Evolutionary conservation across 2,329 filamentous ascomycete species (phyloP), one percentile per base, ranked within the genome.

Genomic region (Colletotrichum limetticola): DNA sequence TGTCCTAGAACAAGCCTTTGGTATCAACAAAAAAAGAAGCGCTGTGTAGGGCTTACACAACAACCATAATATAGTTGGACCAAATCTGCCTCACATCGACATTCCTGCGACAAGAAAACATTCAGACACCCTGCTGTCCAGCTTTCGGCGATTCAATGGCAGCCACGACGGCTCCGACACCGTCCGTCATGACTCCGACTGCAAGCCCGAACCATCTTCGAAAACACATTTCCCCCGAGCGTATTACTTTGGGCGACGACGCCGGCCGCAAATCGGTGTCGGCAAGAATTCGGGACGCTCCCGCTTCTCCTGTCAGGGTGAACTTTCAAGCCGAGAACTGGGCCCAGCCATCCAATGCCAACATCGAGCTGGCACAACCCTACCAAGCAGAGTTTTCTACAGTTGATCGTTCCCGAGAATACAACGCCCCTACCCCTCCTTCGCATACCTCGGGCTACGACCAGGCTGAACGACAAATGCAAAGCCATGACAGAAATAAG

Each of bases 271-370:
- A 82, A 62, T 64, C 78, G 52, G 83, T 83, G 63, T 84, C 84
- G 24, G 83, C 87, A 28, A 83, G 84, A 72, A 82, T 90, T 72
- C 85, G 86, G 74, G 85, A 87, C 63, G 84, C 85, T 19, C 89
- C 89, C 35, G 83, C 86, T 32, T 91, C 90, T 53, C 89, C 90
- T 22, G 88, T 90, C 68, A 85, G 83, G 70, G 85, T 91, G 66
- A 89, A 88, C 77, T 86, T 88, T 68, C 86, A 87, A 62, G 81
- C 84, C 28, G 87, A 88, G 55, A 84, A 87, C 78, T 90, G 86
- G 86, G 83, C 83, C 24, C 84, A 84, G 76, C 85, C 88, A 26
- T 88, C 87, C 35, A 87, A 87, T 76, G 87, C 83, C 35, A 84
- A 86, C 75, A 86, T 91, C 71, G 87, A 90, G 77, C 78, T 80